Evolutionary conservation across 2,329 filamentous ascomycete species (phyloP).

Genomic region (Proliferodiscus dingleyae): DNA sequence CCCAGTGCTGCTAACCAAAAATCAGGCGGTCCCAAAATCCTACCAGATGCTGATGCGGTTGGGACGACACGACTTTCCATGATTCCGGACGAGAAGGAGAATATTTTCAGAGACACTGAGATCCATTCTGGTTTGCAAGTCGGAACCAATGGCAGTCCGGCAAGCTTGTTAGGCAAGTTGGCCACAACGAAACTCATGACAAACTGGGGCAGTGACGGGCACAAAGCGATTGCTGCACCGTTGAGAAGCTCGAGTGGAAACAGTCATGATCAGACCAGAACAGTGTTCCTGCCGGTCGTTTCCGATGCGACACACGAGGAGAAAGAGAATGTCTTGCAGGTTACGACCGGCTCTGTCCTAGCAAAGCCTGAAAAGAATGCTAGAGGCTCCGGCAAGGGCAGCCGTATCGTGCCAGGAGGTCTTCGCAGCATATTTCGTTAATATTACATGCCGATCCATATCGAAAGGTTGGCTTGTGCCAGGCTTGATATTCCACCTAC

Average conservation of each 20-base stretch:
- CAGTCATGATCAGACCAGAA: constrained; percentile 17
- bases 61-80: constrained; percentile 21
- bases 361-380: constrained; percentile 16
- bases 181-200: constrained; percentile 24
- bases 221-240: constrained; percentile 23
- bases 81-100: constrained; percentile 29
- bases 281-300: constrained; percentile 10
- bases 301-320: constrained; percentile 18
- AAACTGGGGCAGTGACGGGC: constrained; percentile 26
- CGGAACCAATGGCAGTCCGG: constrained; percentile 16
- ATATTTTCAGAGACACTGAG: constrained; percentile 19
- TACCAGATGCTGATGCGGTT: constrained; percentile 17
- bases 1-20: constrained; percentile 11
- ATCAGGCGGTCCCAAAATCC: constrained; percentile 11
- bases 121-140: constrained; percentile 8
- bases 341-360: not conserved
- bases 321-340: constrained; percentile 21
- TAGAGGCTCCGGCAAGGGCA: constrained; percentile 19
- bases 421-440: constrained; percentile 30
- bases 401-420: constrained; percentile 22
- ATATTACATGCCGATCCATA: not conserved
- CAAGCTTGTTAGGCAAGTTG: constrained; percentile 19
- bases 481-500: not conserved
- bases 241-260: constrained; percentile 27
- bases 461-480: not conserved